Base-by-base conservation (phyloP, 306 rosid genomes). In the Trifolium repens region DNA sequence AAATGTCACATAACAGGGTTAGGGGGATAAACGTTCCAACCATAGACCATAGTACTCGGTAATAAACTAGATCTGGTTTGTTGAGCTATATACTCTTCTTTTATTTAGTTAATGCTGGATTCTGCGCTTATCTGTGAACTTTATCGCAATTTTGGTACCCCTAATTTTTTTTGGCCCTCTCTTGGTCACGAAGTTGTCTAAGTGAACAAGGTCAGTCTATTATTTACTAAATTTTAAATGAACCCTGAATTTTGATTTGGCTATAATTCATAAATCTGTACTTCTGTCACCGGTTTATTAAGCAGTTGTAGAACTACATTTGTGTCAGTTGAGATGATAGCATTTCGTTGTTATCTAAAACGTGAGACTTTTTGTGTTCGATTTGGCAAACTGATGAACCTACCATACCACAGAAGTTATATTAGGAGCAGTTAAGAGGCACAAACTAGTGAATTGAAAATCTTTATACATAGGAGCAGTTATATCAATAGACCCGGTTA, bases 281-380 rank as follows among this genome's bases (percentile, higher is more conserved):
- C 35, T 54, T 75, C 26, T 50, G 34, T n/a, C 9, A 34, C 11
- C 76, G 19, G n/a, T 17, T 19, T 77, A 8, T 5, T 34, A 65
- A 42, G 61, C 32, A 60, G 72, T 39, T 71, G 22, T 62, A 40
- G 72, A 71, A 62, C 35, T 50, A 32, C 39, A 50, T 39, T 3
- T 50, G 50, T 54, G 67, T 58, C 83, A 58, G 64, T 24, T 59
- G 42, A 30, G 46, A 37, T 54, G 60, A 47, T 52, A 14, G 39
- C 43, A 67, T 61, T 67, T 73, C 58, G 47, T 58, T 57, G 60
- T 73, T 52, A 43, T 79, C 35, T 72, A 26, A 63, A 63, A 17
- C 60, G 12, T 5, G 22, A 64, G 65, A 26, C 10, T 52, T 14
- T 55, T 24, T 58, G 30, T 43, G 57, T 55, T 44, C 32, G 78